Evolutionary conservation across 2,329 filamentous ascomycete genomes (phyloP).

Genomic region (Fusarium nygamai): DNA sequence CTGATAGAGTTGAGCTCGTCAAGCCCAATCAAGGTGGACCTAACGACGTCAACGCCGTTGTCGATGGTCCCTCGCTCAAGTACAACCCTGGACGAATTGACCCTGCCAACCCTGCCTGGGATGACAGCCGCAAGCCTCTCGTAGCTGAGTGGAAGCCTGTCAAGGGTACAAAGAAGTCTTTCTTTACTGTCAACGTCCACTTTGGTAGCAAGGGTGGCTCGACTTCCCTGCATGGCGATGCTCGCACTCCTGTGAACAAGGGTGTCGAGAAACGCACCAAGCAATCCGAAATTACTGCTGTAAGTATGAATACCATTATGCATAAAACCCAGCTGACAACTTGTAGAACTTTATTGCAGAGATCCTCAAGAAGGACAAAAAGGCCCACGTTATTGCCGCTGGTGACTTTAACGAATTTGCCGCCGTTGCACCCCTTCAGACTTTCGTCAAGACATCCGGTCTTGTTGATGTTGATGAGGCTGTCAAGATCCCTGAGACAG

Average conservation of each 20-base stretch:
- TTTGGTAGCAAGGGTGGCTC: conserved; percentile 73
- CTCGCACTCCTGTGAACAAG: conserved; percentile 72
- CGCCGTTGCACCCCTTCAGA: conserved; percentile 67
- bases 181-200: conserved; percentile 80
- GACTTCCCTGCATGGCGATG: conserved; percentile 71
- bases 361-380: conserved; percentile 65
- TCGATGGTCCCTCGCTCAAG: conserved; percentile 64
- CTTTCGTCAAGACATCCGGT: conserved; percentile 63
- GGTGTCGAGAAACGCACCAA: conserved; percentile 65
- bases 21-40: conserved; percentile 66
- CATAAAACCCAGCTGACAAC: neutral
- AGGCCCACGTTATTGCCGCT: conserved; percentile 67
- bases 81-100: conserved; percentile 77
- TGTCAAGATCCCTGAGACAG: conserved; percentile 58
- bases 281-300: conserved; percentile 68
- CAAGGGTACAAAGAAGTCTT: conserved; percentile 59
- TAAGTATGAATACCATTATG: conserved; percentile 46
- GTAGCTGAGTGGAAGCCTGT: conserved; percentile 72
- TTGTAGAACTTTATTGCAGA: conserved; percentile 62
- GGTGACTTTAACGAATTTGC: conserved; percentile 81
- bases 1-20: conserved; percentile 66
- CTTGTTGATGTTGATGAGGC: conserved; percentile 71
- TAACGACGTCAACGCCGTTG: conserved; percentile 65
- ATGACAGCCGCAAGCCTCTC: conserved; percentile 71
- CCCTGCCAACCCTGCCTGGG: conserved; percentile 68